Conservation (phyloP, 2,329 filamentous ascomycete genomes). For the Fusarium piperis region DNA sequence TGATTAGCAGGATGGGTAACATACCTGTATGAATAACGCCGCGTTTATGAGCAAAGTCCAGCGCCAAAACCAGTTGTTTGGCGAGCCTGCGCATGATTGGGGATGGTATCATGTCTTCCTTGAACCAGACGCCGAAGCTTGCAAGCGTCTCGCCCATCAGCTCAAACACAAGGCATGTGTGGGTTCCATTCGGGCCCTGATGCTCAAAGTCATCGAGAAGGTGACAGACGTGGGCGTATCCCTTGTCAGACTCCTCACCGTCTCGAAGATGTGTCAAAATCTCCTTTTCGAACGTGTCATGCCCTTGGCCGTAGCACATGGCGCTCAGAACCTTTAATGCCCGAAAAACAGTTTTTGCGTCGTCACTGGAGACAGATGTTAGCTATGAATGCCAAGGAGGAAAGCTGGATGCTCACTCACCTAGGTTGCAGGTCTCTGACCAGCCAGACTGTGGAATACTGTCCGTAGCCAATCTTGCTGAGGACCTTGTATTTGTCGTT, state of each 20-base stretch:
- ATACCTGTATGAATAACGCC: slow-evolving; percentile 38
- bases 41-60: slow-evolving; percentile 33
- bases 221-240: slow-evolving; percentile 13
- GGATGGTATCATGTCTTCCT: slow-evolving; percentile 15
- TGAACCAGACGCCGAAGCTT: slow-evolving; percentile 28
- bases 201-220: slow-evolving; percentile 41
- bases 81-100: slow-evolving; percentile 22
- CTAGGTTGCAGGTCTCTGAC: slow-evolving; percentile 8
- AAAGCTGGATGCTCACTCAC: background rate
- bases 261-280: slow-evolving; percentile 27
- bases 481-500: slow-evolving; percentile 17
- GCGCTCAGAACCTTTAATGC: slow-evolving; percentile 44
- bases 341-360: slow-evolving; percentile 8
- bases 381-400: background rate
- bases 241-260: too few species aligned
- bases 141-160: slow-evolving; percentile 42
- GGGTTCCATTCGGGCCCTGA: slow-evolving; percentile 44
- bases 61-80: slow-evolving; percentile 27
- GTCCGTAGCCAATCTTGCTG: slow-evolving; percentile 32
- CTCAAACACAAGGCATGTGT: slow-evolving; percentile 45
- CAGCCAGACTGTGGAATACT: slow-evolving; percentile 33
- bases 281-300: slow-evolving; percentile 31
- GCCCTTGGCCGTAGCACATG: slow-evolving; percentile 10
- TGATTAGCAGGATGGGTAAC: too few species aligned
- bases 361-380: background rate